Base-by-base conservation (phyloP, 768 basidiomycete genomes). In the Rhodotorula toruloides region DNA sequence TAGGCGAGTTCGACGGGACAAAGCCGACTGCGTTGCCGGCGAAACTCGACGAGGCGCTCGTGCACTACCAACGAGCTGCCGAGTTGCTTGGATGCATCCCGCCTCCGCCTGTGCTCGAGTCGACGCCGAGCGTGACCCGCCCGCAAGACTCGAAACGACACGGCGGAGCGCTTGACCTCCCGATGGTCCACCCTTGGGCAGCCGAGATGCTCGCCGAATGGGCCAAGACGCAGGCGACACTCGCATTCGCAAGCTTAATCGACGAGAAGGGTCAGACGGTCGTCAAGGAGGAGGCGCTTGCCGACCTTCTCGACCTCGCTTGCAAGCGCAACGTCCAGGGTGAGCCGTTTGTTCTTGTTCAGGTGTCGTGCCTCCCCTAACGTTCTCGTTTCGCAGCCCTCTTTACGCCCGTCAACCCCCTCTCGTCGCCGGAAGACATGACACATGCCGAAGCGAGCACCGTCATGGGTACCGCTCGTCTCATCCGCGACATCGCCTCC, bases 311-410 rank as follows among this genome's bases (percentile, higher is more conserved):
- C 36, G 71, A 72, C 17, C 48, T 66, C 0, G 61, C 60, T 3
- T 68, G 67, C 50, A 36, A 63, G 17, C 31, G 67, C 14, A 72
- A 72, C 31, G 71, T 68, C 3, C 71, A 72, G 47, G 71, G 70
- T 71, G 39, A 44, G 65, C 44, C 32, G n/a, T n/a, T 25, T 3
- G 31, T 52, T 43, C 27, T 8, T 27, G 8, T 37, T 32, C 2
- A 0, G 22, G 6, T 12, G 4, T 12, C 21, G 25, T 29, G 25
- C 14, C 17, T 27, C n/a, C n/a, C 16, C 21, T 53, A 27, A 14
- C 27, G 40, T 31, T n/a, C 36, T 3, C 32, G 9, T 22, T 29
- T 13, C 46, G 2, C 63, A 71, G 70, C 71, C n/a, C 61, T 72
- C 10, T 72, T 72, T 58, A 72, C 71, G 1, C 71, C 71, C 25